Evolutionary conservation across 164 flowering plant genomes (phyloP).

Genomic region (Sedum album): DNA sequence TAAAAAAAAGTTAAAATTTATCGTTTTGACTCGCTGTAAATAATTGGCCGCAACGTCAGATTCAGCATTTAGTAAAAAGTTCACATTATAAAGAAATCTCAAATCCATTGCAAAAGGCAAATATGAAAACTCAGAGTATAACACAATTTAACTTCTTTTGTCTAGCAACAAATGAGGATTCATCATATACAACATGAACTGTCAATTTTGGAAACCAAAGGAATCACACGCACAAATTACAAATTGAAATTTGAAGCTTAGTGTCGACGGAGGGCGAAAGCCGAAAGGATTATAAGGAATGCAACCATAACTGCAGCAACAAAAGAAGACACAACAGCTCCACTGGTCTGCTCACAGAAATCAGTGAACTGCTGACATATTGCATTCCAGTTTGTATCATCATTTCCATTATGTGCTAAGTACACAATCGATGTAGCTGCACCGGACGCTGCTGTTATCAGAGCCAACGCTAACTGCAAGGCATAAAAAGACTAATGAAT

Average conservation of each 20-base stretch:
- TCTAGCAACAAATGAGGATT: too few species aligned
- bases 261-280: not conserved
- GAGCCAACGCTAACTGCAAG: not conserved
- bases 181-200: not conserved
- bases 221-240: not conserved
- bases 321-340: conserved; percentile 1
- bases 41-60: too few species aligned
- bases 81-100: too few species aligned
- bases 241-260: not conserved
- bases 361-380: conserved; percentile 5
- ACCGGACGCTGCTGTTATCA: not conserved
- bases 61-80: too few species aligned
- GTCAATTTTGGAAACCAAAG: too few species aligned
- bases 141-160: too few species aligned
- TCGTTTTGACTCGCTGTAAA: too few species aligned
- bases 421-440: conserved; percentile 2
- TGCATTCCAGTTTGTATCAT: not conserved
- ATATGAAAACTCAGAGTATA: too few species aligned
- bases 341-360: conserved; percentile 3
- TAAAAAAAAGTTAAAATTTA: too few species aligned
- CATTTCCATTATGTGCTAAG: conserved; percentile 3
- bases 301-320: conserved; percentile 3
- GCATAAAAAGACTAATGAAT: not conserved
- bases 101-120: too few species aligned
- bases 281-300: not conserved